A percentile compares a stretch with the other conserved stretches of the same genome.
Evolutionary conservation across 2,329 filamentous ascomycete species (phyloP).

Genomic region (Fusarium robinianum): DNA sequence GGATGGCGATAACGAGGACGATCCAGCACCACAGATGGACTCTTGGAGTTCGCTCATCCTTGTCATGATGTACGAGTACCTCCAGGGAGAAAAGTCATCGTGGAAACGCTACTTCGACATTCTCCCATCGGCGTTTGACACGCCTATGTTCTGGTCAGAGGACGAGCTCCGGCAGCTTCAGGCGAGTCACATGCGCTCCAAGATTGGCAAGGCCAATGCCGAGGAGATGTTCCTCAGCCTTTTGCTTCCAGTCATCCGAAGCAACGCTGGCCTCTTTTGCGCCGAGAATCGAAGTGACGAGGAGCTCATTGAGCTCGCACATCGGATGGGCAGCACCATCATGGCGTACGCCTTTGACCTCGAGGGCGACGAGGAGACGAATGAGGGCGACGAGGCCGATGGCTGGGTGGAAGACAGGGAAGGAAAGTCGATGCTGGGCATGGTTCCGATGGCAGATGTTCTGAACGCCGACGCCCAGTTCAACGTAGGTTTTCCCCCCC

Average conservation of each 20-base stretch:
- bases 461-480: conserved; percentile 88
- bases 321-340: conserved; percentile 84
- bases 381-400: conserved; percentile 64
- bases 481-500: conserved; percentile 60
- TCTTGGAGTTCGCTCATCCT: conserved; percentile 69
- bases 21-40: conserved; percentile 48
- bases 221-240: conserved; percentile 67
- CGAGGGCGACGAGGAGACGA: conserved; percentile 58
- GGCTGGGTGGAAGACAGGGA: conserved; percentile 69
- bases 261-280: conserved; percentile 51
- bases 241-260: conserved; percentile 56
- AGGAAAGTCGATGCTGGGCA: conserved; percentile 68
- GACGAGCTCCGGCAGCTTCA: conserved; percentile 73
- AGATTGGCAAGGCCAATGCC: conserved; percentile 75
- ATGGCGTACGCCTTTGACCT: conserved; percentile 95
- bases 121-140: conserved; percentile 74
- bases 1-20: conserved; percentile 44
- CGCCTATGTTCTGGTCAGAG: conserved; percentile 85
- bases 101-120: conserved; percentile 83
- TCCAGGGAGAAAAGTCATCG: conserved; percentile 61
- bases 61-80: conserved; percentile 76
- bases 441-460: conserved; percentile 90
- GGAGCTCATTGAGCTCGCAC: conserved; percentile 60
- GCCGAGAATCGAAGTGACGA: conserved; percentile 46
- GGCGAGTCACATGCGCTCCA: conserved; percentile 74